Conservation (phyloP, 83 land plant species). For the Isoetes engelmannii region DNA sequence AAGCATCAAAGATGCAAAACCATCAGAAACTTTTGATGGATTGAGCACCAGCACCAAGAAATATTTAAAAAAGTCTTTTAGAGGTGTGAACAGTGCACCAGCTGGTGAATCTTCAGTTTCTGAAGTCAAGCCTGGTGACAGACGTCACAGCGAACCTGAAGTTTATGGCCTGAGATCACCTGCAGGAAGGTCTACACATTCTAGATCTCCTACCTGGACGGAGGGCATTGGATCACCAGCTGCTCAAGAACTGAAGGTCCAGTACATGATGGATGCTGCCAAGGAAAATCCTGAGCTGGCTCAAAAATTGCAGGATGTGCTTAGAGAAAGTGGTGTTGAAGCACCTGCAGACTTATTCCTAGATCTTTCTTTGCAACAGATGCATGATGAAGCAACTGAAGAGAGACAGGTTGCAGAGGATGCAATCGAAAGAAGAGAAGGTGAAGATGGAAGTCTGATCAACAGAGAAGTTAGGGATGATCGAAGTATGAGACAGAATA, state of each 20-base stretch:
- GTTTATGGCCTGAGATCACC: background rate
- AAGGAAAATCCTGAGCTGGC: conserved; percentile 84
- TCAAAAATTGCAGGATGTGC: conserved; percentile 78
- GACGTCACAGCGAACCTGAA: conserved; percentile 13
- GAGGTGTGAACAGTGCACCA: no score
- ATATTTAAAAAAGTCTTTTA: no score
- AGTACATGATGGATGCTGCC: conserved; percentile 89
- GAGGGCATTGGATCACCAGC: conserved; percentile 79
- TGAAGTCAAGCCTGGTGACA: conserved; percentile 1
- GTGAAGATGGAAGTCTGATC: conserved; percentile 6
- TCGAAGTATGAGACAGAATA: background rate
- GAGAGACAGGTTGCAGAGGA: conserved; percentile 19
- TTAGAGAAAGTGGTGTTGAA: conserved; percentile 75
- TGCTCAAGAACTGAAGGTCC: conserved; percentile 57
- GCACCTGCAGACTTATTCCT: conserved; percentile 68
- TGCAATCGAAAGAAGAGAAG: conserved; percentile 15
- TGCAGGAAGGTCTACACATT: conserved; percentile 36
- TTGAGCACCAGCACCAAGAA: no score
- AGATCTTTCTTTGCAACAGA: conserved; percentile 39
- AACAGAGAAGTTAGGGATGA: conserved; percentile 18
- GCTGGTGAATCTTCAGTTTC: background rate
- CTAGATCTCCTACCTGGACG: conserved; percentile 82
- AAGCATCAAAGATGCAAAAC: no score
- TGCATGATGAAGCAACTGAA: conserved; percentile 22
- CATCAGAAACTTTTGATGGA: no score